Evolutionary conservation across 768 basidiomycete species (phyloP), one percentile per base, ranked within the genome.

Genomic region (Rhizopogon vesiculosus): DNA sequence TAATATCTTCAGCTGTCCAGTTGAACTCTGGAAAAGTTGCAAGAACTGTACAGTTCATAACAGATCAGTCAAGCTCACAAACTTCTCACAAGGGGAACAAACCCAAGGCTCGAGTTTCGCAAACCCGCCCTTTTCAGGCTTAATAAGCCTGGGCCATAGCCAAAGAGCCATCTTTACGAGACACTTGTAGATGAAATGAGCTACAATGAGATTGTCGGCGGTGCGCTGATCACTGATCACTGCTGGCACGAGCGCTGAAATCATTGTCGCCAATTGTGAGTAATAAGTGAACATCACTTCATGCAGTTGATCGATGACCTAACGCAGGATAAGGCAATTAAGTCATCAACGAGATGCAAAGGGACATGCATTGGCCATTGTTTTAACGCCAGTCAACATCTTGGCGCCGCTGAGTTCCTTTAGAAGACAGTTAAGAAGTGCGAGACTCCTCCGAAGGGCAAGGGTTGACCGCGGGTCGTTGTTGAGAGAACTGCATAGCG

Each of bases 141-240:
- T 80, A 38, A 74, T 74, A 12, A 80, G 65, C 25, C 73, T 75
- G 9, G 74, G 71, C 87, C 89, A 93, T 12, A 86, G 66, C 89
- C 90, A 94, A 31, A 80, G 60, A 9, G 81, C 79, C 67, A 90
- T 78, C 62, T 86, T 91, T 12, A 78, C 71, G 43, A 94, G 72
- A 61, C 82, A 84, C 67, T 95, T 93, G 75, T 86, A 91, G 3
- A 84, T 71, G 16, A 93, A 69, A 65, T 93, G 86, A 2, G 82
- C 81, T 15, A 90, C 60, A 61, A 72, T 74, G 40, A 90, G 65
- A 51, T 76, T 78, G 55, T 82, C 64, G 39, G 71, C 60, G 53
- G 77, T 72, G 63, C 72, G 64, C 64, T 74, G 65, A 59, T 67
- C 60, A 62, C 59, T 55, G 61, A 82, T 59, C 64, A 72, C 66